Evolutionary conservation across 257 asterid species (phyloP).

Genomic region (Sherardia arvensis): DNA sequence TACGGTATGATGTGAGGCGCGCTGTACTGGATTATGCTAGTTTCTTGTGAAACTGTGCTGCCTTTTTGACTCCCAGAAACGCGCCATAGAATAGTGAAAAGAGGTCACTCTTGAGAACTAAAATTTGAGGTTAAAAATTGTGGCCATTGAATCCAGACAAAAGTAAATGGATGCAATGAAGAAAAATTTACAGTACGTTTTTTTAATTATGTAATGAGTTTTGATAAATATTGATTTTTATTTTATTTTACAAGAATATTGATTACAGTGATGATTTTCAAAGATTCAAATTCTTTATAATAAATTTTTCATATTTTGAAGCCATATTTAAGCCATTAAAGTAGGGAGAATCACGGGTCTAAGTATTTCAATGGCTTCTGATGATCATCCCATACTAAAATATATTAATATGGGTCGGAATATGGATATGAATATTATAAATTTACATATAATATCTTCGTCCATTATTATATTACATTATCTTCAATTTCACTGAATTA

Average conservation of each 20-base stretch:
- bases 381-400: too few species aligned
- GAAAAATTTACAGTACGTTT: too few species aligned
- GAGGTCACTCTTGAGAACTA: neutral
- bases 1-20: neutral
- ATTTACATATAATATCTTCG: too few species aligned
- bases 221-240: neutral
- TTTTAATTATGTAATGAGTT: neutral
- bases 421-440: too few species aligned
- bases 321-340: too few species aligned
- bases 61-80: conserved; percentile 15
- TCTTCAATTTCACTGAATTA: too few species aligned
- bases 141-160: neutral
- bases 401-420: too few species aligned
- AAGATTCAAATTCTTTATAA: too few species aligned
- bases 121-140: neutral
- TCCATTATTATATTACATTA: too few species aligned
- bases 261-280: neutral
- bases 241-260: neutral
- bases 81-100: conserved; percentile 7
- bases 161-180: neutral
- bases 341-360: too few species aligned
- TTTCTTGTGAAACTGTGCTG: neutral
- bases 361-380: too few species aligned
- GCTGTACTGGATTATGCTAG: neutral
- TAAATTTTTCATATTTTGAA: too few species aligned